These are phyloP conservation scores for Termitomyces sp. DNA, from an alignment of 768 basidiomycete species.

Conservation along the genomic window DNA sequence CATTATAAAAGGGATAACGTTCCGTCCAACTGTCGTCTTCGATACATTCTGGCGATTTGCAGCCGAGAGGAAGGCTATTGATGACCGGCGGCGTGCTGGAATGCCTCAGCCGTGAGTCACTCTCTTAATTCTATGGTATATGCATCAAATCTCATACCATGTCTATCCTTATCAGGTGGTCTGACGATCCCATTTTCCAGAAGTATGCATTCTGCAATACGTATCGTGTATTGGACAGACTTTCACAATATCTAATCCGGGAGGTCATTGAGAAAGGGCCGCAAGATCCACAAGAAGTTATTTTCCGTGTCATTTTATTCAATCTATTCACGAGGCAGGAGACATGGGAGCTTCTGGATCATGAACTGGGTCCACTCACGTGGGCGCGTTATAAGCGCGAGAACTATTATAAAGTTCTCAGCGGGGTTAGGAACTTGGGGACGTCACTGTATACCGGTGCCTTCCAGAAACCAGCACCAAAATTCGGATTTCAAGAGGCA, in stretches of 20 bases:
- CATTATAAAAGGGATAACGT: slow-evolving; percentile 30
- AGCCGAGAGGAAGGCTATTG: slow-evolving; percentile 52
- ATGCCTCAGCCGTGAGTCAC: slow-evolving; percentile 43
- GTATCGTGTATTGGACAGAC: slow-evolving; percentile 68
- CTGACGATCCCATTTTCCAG: slow-evolving; percentile 52
- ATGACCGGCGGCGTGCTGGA: slow-evolving; percentile 48
- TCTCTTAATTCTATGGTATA: not conserved
- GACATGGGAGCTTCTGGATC: slow-evolving; percentile 61
- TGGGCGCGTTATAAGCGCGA: slow-evolving; percentile 53
- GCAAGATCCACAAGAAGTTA: slow-evolving; percentile 53
- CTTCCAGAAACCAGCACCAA: slow-evolving; percentile 68
- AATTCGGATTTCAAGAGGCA: slow-evolving; percentile 38
- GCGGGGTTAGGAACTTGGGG: slow-evolving; percentile 28
- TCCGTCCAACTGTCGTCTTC: slow-evolving; percentile 46
- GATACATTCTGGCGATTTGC: slow-evolving; percentile 59
- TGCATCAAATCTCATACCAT: slow-evolving; percentile 6
- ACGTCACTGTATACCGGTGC: slow-evolving; percentile 59
- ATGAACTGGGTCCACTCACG: slow-evolving; percentile 49
- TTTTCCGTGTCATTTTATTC: slow-evolving; percentile 70
- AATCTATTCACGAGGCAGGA: slow-evolving; percentile 65
- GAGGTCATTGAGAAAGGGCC: slow-evolving; percentile 69
- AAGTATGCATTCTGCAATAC: slow-evolving; percentile 66
- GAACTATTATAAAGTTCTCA: slow-evolving; percentile 50
- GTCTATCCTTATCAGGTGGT: slow-evolving; percentile 48
- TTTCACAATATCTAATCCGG: slow-evolving; percentile 60